Conservation (phyloP, 345 rosid genomes). For the Eucalyptus curtisii region DNA sequence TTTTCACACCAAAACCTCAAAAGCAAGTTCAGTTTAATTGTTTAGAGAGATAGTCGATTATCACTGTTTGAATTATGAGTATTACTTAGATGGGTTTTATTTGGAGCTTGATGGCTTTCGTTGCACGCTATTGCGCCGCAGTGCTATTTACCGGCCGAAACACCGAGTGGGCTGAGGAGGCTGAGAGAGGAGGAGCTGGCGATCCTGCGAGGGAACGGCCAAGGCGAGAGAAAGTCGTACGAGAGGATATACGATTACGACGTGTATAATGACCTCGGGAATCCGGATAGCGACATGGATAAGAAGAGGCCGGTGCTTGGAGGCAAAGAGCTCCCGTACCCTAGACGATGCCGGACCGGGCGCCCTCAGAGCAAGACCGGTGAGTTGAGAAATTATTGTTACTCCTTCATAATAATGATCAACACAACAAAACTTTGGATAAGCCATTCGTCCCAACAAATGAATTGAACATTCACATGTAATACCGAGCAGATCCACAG, state of each 20-base stretch:
- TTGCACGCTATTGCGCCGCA: not conserved
- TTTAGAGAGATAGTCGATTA: not conserved
- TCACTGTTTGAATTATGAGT: not conserved
- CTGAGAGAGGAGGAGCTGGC: slow-evolving; percentile 49
- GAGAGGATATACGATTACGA: slow-evolving; percentile 83
- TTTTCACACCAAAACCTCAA: not conserved
- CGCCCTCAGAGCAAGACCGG: slow-evolving; percentile 7
- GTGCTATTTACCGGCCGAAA: slow-evolving; percentile 47
- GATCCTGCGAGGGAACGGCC: slow-evolving; percentile 41
- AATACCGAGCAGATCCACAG: not conserved
- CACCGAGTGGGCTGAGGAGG: slow-evolving; percentile 48
- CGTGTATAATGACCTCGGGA: slow-evolving; percentile 72
- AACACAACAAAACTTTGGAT: not conserved
- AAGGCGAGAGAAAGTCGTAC: slow-evolving; percentile 33
- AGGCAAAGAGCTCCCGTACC: slow-evolving; percentile 28
- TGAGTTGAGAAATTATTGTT: not conserved
- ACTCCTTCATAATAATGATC: not conserved
- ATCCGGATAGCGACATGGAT: slow-evolving; percentile 27
- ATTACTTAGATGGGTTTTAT: not conserved
- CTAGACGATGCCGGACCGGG: slow-evolving; percentile 39
- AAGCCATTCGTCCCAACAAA: not conserved
- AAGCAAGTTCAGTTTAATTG: not conserved
- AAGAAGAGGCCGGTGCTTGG: slow-evolving; percentile 28
- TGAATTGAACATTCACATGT: not conserved
- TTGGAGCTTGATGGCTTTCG: not conserved